Evolutionary conservation across 2,329 filamentous ascomycete genomes (phyloP).

Genomic region (Hymenoscyphus repandus): DNA sequence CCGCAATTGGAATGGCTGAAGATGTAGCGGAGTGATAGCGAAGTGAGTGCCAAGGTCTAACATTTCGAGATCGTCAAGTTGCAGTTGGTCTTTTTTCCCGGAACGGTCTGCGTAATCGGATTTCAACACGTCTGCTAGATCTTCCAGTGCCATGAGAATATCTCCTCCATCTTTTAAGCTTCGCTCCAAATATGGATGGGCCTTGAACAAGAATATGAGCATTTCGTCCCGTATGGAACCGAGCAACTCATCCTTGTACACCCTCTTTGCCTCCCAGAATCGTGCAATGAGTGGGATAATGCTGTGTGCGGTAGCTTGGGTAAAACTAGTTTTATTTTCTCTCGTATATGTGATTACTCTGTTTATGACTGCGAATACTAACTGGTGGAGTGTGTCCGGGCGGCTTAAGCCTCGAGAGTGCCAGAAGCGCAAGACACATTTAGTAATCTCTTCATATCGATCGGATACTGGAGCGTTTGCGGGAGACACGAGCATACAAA

Average conservation of each 20-base stretch:
- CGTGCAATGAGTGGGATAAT: slow-evolving; percentile 67
- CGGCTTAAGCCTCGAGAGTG: slow-evolving; percentile 47
- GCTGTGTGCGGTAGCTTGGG: slow-evolving; percentile 50
- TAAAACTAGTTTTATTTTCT: slow-evolving; percentile 62
- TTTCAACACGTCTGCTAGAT: slow-evolving; percentile 67
- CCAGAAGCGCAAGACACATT: slow-evolving; percentile 55
- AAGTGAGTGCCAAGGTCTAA: slow-evolving; percentile 32
- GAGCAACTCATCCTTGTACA: slow-evolving; percentile 49
- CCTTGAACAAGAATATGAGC: slow-evolving; percentile 63
- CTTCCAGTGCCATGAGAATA: slow-evolving; percentile 46
- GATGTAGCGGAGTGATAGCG: slow-evolving; percentile 36
- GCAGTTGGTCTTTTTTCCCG: slow-evolving; percentile 61
- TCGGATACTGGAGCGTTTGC: slow-evolving; percentile 62
- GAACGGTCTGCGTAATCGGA: slow-evolving; percentile 70
- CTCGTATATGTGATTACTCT: slow-evolving; percentile 59
- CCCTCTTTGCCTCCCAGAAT: slow-evolving; percentile 71
- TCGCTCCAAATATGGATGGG: slow-evolving; percentile 57
- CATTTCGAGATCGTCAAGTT: slow-evolving; percentile 66
- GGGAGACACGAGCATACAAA: slow-evolving; percentile 58
- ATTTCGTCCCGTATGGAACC: slow-evolving; percentile 71
- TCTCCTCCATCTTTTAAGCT: slow-evolving; percentile 39
- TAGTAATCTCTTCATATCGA: slow-evolving; percentile 50
- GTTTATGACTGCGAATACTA: slow-evolving; percentile 74
- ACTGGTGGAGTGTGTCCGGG: slow-evolving; percentile 60
- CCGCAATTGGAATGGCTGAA: slow-evolving; percentile 48